These are phyloP conservation scores for Colletotrichum sublineola DNA, from an alignment of 2,329 filamentous ascomycete species.

Conservation along the genomic window DNA sequence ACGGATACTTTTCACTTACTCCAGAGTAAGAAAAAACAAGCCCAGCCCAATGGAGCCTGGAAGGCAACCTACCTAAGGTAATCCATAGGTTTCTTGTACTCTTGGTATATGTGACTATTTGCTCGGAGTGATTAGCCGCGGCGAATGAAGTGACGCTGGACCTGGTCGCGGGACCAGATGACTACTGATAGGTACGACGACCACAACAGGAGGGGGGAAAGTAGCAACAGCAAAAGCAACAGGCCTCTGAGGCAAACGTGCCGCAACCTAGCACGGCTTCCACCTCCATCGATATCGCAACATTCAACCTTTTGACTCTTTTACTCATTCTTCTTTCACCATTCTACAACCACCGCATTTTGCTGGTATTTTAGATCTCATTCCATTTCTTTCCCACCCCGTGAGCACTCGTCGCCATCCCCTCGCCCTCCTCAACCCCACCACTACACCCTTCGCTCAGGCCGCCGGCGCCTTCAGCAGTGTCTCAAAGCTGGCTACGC, in stretches of 20 bases:
- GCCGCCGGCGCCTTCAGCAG: constrained; percentile 25
- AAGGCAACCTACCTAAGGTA: background rate
- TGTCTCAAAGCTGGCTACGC: constrained; percentile 34
- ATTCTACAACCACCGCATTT: constrained; percentile 28
- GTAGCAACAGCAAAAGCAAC: constrained; percentile 21
- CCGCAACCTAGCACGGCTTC: constrained; percentile 32
- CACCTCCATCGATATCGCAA: constrained; percentile 38
- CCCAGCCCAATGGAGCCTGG: background rate
- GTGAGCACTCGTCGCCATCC: constrained; percentile 6
- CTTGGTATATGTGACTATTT: constrained; percentile 6
- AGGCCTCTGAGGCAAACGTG: constrained; percentile 41
- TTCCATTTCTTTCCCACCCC: constrained; percentile 1
- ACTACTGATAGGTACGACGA: background rate
- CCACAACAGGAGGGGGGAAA: background rate
- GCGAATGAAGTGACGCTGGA: constrained; percentile 4
- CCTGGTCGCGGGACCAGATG: constrained; percentile 4
- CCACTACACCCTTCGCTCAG: constrained; percentile 25
- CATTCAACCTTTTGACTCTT: constrained; percentile 35
- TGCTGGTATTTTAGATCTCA: constrained; percentile 30
- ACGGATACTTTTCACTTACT: background rate
- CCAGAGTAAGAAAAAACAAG: constrained; percentile 1
- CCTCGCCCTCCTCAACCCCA: background rate
- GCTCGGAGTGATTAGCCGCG: background rate
- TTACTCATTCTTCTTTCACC: constrained; percentile 19
- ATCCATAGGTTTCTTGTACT: background rate